Conservation (phyloP, 2,329 filamentous ascomycete species). For the Diaporthe sp. region DNA sequence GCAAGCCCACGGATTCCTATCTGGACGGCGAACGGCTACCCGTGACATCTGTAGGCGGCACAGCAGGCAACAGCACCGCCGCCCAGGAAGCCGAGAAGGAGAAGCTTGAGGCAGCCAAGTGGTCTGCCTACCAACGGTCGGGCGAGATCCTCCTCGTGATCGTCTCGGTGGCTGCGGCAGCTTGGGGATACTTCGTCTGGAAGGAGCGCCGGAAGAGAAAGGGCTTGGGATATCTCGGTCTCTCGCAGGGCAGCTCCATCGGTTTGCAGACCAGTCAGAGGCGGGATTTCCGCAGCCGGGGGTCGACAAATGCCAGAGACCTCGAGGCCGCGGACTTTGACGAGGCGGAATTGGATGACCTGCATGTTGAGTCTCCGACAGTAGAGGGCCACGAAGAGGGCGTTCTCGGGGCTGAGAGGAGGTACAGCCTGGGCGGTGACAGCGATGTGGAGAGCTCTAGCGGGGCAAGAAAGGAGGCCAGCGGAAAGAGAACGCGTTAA, state of each 20-base stretch:
- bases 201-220: constrained; percentile 65
- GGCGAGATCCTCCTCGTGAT: constrained; percentile 88
- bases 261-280: constrained; percentile 50
- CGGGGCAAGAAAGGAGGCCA: constrained; percentile 40
- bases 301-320: constrained; percentile 54
- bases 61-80: constrained; percentile 66
- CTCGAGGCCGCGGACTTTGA: constrained; percentile 74
- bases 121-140: constrained; percentile 88
- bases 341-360: constrained; percentile 72
- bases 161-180: constrained; percentile 76
- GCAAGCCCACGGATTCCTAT: constrained; percentile 78
- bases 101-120: constrained; percentile 83
- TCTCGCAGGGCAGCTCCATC: constrained; percentile 47
- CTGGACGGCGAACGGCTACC: constrained; percentile 88
- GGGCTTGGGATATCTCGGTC: constrained; percentile 60
- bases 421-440: constrained; percentile 67
- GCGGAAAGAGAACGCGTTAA: constrained; percentile 24
- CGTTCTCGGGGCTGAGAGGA: constrained; percentile 49
- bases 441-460: constrained; percentile 62
- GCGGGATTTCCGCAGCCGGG: constrained; percentile 56
- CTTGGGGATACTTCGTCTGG: constrained; percentile 82
- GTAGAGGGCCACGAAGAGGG: constrained; percentile 45
- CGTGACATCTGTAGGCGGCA: constrained; percentile 80
- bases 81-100: constrained; percentile 77
- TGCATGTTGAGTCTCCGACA: constrained; percentile 62